Evolutionary conservation across 2,329 filamentous ascomycete species (phyloP).

Genomic region (Elsinoe perseae): DNA sequence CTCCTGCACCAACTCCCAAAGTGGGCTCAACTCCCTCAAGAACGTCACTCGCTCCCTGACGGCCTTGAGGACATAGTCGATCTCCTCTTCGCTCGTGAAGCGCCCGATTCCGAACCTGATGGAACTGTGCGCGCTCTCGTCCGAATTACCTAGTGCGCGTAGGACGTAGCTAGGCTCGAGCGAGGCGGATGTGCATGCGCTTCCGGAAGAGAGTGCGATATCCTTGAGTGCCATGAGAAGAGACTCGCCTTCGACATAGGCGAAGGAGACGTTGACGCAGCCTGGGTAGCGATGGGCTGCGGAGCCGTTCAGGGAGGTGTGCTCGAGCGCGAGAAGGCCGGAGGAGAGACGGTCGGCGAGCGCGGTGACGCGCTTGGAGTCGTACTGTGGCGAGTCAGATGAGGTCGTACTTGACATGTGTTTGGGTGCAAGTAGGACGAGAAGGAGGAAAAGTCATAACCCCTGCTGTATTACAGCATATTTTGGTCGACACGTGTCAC

Average conservation of each 20-base stretch:
- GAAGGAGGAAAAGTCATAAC: constrained; percentile 48
- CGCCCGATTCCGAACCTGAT: constrained; percentile 96
- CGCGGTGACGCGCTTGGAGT: constrained; percentile 71
- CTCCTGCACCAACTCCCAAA: constrained; percentile 98
- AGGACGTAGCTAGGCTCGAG: constrained; percentile 95
- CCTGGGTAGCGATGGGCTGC: constrained; percentile 79
- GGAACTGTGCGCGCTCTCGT: constrained; percentile 95
- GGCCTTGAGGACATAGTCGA: constrained; percentile 94
- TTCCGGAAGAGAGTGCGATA: constrained; percentile 92
- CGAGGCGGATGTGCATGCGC: constrained; percentile 93
- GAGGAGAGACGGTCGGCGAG: constrained; percentile 78
- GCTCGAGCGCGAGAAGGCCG: constrained; percentile 80
- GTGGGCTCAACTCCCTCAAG: constrained; percentile 83
- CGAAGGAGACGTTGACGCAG: constrained; percentile 97
- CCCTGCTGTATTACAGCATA: constrained; percentile 54
- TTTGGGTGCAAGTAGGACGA: too few relatives aligned
- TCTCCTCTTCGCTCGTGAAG: constrained; percentile 90
- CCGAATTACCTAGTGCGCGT: constrained; percentile 86
- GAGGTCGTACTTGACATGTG: too few relatives aligned
- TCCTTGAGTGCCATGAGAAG: constrained; percentile 98
- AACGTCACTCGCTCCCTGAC: constrained; percentile 86
- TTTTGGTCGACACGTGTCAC: constrained; percentile 42
- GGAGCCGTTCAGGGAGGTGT: constrained; percentile 86
- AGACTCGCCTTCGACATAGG: constrained; percentile 96
- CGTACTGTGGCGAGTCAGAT: constrained; percentile 59